phyloP scores from a whole-genome alignment of 345 rosid species.

The Streptanthus diversifolius region DNA sequence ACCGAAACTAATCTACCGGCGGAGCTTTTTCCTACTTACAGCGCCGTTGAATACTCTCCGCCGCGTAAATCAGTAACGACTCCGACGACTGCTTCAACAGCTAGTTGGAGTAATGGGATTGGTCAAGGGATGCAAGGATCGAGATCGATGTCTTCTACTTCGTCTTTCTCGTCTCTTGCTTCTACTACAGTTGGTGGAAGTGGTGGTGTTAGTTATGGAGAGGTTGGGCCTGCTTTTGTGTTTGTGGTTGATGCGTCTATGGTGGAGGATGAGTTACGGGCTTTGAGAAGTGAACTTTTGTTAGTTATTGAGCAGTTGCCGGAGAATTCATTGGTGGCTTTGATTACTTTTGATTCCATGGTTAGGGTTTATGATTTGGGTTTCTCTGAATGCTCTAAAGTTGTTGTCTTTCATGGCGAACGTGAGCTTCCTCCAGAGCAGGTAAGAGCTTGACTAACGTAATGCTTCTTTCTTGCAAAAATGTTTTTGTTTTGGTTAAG shows the following conservation, averaged over 20 bases:
- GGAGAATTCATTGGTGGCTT: conserved; percentile 62
- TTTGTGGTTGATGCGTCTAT: conserved; percentile 76
- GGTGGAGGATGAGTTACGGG: conserved; percentile 65
- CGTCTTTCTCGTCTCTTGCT: conserved; percentile 46
- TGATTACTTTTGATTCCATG: conserved; percentile 80
- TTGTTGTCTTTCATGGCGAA: conserved; percentile 70
- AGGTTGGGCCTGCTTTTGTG: conserved; percentile 76
- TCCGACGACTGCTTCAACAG: not conserved
- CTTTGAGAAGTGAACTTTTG: conserved; percentile 66
- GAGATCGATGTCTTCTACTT: conserved; percentile 46
- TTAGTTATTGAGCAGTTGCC: conserved; percentile 80
- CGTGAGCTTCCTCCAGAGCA: conserved; percentile 67
- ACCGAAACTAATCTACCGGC: conserved; percentile 88
- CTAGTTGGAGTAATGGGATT: conserved; percentile 27
- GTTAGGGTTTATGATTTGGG: conserved; percentile 82
- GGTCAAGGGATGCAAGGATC: conserved; percentile 19
- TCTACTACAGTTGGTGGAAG: conserved; percentile 34
- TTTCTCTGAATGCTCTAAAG: conserved; percentile 66
- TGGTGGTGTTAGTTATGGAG: conserved; percentile 27
- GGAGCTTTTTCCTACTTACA: conserved; percentile 93
- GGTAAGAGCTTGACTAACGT: conserved; percentile 40
- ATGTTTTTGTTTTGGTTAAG: not conserved
- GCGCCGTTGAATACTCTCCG: conserved; percentile 67
- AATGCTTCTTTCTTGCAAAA: not conserved
- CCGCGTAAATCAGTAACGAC: conserved; percentile 19